phyloP scores from a whole-genome alignment of 352 stramenopile species.

The Pythium angustatum region DNA sequence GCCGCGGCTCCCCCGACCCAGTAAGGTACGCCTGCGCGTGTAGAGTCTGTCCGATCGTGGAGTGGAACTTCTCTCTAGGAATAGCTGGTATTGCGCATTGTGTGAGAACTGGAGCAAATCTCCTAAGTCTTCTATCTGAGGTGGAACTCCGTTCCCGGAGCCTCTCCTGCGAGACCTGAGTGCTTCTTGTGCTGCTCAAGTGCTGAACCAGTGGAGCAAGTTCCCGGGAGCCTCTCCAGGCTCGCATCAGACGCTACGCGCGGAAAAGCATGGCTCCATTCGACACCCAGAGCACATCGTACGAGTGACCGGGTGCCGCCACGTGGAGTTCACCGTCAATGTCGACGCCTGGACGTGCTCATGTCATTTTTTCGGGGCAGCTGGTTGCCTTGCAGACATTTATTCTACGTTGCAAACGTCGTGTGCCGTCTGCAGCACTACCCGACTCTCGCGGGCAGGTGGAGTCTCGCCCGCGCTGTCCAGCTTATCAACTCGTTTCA shows the following conservation, averaged over 20 bases:
- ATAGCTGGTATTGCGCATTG: constrained; percentile 1
- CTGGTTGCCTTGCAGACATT: not conserved
- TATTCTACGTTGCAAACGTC: not conserved
- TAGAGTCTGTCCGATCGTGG: not conserved
- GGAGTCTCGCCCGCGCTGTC: not conserved
- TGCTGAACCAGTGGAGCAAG: not conserved
- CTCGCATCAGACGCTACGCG: not conserved
- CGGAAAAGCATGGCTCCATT: not conserved
- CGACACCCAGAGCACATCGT: not conserved
- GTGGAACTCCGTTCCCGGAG: not conserved
- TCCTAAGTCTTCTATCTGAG: not conserved
- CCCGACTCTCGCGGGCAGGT: not conserved
- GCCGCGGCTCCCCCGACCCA: not conserved
- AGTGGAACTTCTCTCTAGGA: not conserved
- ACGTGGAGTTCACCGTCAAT: not conserved
- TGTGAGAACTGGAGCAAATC: not conserved
- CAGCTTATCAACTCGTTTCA: not conserved
- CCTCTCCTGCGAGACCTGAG: not conserved
- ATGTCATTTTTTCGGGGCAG: not conserved
- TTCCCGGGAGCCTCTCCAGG: not conserved
- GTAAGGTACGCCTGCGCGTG: constrained; percentile 1
- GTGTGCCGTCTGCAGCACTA: not conserved
- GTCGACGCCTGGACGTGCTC: not conserved
- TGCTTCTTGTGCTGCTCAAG: not conserved
- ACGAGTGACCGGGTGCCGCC: not conserved